Percentiles rank a stretch among this genome's conserved stretches.
Conservation (phyloP, 371 early-diverging fungal genomes). For the Mucor plumbeus region DNA sequence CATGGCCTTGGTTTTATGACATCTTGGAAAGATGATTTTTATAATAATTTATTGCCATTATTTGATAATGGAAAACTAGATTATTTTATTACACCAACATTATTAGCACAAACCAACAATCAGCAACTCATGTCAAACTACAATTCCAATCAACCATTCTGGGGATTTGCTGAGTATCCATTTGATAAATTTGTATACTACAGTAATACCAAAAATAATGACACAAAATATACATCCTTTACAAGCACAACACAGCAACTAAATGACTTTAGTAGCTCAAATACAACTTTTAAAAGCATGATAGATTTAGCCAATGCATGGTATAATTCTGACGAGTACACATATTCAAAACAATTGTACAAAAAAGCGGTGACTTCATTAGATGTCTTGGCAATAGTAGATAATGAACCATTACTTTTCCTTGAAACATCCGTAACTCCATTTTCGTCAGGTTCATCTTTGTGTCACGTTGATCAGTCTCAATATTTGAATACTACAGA, state of each 20-base stretch:
- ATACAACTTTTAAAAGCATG: conserved; percentile 32
- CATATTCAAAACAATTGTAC: conserved; percentile 25
- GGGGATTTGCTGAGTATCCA: conserved; percentile 56
- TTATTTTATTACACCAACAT: conserved; percentile 35
- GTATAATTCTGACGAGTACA: conserved; percentile 23
- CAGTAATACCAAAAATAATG: neutral
- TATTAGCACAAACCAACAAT: conserved; percentile 31
- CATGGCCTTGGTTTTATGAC: conserved; percentile 75
- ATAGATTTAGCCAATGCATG: conserved; percentile 47
- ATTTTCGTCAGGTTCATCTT: conserved; percentile 42
- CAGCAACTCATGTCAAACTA: conserved; percentile 14
- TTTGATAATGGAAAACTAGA: conserved; percentile 19
- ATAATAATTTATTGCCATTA: conserved; percentile 24
- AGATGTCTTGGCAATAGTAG: conserved; percentile 24
- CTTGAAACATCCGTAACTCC: conserved; percentile 48
- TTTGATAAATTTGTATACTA: conserved; percentile 39
- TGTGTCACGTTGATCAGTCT: conserved; percentile 45
- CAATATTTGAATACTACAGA: conserved; percentile 34
- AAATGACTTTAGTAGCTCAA: conserved; percentile 35
- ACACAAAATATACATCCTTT: conserved; percentile 3
- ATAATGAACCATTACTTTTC: conserved; percentile 19
- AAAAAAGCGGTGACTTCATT: conserved; percentile 14
- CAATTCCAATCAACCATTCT: conserved; percentile 35
- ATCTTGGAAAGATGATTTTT: conserved; percentile 52
- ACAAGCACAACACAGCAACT: conserved; percentile 25